Evolutionary conservation across 2,329 filamentous ascomycete genomes (phyloP).

Genomic region (Colletotrichum falcatum): DNA sequence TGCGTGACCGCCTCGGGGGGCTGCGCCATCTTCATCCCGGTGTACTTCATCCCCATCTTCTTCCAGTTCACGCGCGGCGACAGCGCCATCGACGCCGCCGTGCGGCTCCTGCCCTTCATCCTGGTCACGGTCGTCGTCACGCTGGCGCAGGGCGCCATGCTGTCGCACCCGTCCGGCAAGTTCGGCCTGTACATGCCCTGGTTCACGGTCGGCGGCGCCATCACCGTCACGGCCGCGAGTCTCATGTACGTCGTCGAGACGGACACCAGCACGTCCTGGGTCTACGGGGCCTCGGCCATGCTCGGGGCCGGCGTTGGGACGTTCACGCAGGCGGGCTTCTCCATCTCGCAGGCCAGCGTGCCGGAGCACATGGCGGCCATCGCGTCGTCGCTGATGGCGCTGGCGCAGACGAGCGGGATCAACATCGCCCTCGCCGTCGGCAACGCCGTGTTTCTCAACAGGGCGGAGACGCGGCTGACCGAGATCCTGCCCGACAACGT

Average conservation of each 20-base stretch:
- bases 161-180: constrained; percentile 37
- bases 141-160: constrained; percentile 45
- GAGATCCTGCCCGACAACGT: constrained; percentile 43
- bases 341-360: constrained; percentile 29
- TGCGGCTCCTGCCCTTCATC: constrained; percentile 57
- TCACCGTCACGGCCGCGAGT: constrained; percentile 51
- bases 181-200: constrained; percentile 53
- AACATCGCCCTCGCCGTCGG: constrained; percentile 31
- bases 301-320: constrained; percentile 54
- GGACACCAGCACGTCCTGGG: constrained; percentile 42
- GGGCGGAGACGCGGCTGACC: constrained; percentile 45
- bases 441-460: constrained; percentile 49
- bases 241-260: constrained; percentile 49
- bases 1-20: constrained; percentile 23
- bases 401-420: constrained; percentile 37
- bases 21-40: constrained; percentile 43
- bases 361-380: constrained; percentile 22
- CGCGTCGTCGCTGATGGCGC: constrained; percentile 22
- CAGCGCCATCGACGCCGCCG: constrained; percentile 52
- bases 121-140: constrained; percentile 47
- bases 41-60: constrained; percentile 63
- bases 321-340: constrained; percentile 50
- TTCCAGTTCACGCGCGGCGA: constrained; percentile 61
- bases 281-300: constrained; percentile 53
- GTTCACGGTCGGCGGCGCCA: constrained; percentile 52